Base-by-base conservation (phyloP, 2,329 filamentous ascomycete species). In the Clarireedia homoeocarpa region DNA sequence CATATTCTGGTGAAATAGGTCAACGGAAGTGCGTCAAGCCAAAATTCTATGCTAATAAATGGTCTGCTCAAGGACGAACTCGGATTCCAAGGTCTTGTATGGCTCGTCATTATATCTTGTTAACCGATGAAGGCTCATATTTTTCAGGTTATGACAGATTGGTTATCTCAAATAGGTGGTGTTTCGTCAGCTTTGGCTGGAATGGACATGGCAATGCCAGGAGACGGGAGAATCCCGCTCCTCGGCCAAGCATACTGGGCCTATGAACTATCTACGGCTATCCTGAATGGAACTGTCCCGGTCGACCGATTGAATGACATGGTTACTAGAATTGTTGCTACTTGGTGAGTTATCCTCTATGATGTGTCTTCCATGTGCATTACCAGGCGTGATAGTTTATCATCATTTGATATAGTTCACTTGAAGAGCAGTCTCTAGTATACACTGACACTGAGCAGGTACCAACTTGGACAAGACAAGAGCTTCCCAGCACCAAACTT, bases 21-120 rank as follows among this genome's bases (percentile, higher is more conserved):
- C 59, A 88, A 88, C 64, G 81, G 83, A 51, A 84, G 81, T 0
- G 82, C 85, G 15, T 76, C 77, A 5, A 87, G 82, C 56, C 82
- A 85, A 58, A 89, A 89, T 65, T 83, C 81, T 59, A 84, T 84
- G 65, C 71, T 84, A 14, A 74, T 87, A 53, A 89, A 89, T 61
- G 83, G 81, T 0, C 73, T 90, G 3, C 73, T 89, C 7, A 90
- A 90, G 63, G 84, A 86, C 47, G 86, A 90, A 70, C 75, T 89
- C 49, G 84, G 84, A 0, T 89, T 89, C 62, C 84, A 88, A 62
- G 86, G 86, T 0, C 38, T 69, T 12, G 64, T 65, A 58, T 46
- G 61, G 52, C 5, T 17, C 39, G 2, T 44, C 2, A 15, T 30
- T 26, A 26, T 42, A 46, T 27, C 6, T 6, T 10, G 12, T 12